Percentiles rank a stretch among this genome's conserved stretches.
These are phyloP conservation scores for Taphrina wiesneri DNA, from an alignment of 1,139 yeast species.

Conservation along the genomic window DNA sequence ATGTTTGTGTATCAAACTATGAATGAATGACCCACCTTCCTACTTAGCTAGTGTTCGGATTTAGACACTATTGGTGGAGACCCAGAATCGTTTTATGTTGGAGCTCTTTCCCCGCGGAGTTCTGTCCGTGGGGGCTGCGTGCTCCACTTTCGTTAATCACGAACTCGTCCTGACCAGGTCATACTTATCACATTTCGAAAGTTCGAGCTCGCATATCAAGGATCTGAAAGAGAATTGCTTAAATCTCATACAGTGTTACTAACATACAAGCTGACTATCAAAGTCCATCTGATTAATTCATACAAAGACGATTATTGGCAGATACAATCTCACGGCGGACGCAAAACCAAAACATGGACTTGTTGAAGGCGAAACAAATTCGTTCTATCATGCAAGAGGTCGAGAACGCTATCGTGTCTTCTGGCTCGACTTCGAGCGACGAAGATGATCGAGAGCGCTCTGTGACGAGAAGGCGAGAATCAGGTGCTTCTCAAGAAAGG, in stretches of 20 bases:
- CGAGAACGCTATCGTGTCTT: conserved; percentile 11
- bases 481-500: conserved; percentile 25
- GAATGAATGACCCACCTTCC: too few relatives aligned
- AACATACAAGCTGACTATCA: too few relatives aligned
- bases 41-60: too few relatives aligned
- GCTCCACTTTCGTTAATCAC: neutral
- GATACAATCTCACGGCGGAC: neutral
- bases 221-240: too few relatives aligned
- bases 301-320: too few relatives aligned
- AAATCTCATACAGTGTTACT: too few relatives aligned
- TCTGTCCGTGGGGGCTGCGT: neutral
- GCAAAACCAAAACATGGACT: neutral
- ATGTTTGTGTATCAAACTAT: too few relatives aligned
- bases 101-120: conserved; percentile 13
- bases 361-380: conserved; percentile 29
- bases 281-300: too few relatives aligned
- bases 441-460: conserved; percentile 24
- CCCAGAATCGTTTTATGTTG: neutral
- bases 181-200: neutral
- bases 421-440: conserved; percentile 22
- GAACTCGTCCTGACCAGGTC: neutral
- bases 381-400: conserved; percentile 26
- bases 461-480: conserved; percentile 1
- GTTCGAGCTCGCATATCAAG: neutral
- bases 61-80: too few relatives aligned